A percentile compares a stretch with the other conserved stretches of the same genome.
Evolutionary conservation across 2,329 filamentous ascomycete species (phyloP).

Genomic region (Colletotrichum cuscutae): DNA sequence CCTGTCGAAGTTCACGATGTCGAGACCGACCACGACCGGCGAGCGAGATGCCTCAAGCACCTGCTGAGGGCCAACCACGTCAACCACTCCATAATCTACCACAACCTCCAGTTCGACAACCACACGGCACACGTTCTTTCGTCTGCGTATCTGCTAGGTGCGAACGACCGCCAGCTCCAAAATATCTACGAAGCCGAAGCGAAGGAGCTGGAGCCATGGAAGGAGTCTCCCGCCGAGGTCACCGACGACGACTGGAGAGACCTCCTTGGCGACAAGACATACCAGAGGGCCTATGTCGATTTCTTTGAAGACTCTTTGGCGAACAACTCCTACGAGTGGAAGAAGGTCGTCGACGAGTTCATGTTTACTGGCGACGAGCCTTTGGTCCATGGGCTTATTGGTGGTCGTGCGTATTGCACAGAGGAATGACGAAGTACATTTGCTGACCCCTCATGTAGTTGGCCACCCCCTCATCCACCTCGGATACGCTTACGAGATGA

Average conservation of each 20-base stretch:
- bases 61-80: conserved; percentile 91
- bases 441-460: conserved; percentile 62
- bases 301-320: conserved; percentile 95
- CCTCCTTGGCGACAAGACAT: conserved; percentile 80
- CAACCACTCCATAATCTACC: conserved; percentile 86
- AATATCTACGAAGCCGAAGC: conserved; percentile 83
- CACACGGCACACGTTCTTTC: conserved; percentile 84
- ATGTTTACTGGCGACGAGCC: conserved; percentile 80
- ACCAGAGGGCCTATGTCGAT: conserved; percentile 91
- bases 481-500: conserved; percentile 91
- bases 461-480: conserved; percentile 95
- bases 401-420: conserved; percentile 73
- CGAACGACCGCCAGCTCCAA: conserved; percentile 76
- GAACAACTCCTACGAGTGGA: conserved; percentile 84
- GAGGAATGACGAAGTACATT: neutral
- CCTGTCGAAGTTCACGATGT: conserved; percentile 80
- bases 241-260: conserved; percentile 87
- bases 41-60: conserved; percentile 87
- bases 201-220: conserved; percentile 80
- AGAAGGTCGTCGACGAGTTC: conserved; percentile 78
- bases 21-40: conserved; percentile 82
- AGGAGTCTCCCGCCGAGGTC: conserved; percentile 85
- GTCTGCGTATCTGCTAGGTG: conserved; percentile 88
- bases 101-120: conserved; percentile 81
- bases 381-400: conserved; percentile 81